These are phyloP conservation scores for Hanseniaspora gamundiae DNA, from an alignment of 1,139 yeast species.

Conservation along the genomic window DNA sequence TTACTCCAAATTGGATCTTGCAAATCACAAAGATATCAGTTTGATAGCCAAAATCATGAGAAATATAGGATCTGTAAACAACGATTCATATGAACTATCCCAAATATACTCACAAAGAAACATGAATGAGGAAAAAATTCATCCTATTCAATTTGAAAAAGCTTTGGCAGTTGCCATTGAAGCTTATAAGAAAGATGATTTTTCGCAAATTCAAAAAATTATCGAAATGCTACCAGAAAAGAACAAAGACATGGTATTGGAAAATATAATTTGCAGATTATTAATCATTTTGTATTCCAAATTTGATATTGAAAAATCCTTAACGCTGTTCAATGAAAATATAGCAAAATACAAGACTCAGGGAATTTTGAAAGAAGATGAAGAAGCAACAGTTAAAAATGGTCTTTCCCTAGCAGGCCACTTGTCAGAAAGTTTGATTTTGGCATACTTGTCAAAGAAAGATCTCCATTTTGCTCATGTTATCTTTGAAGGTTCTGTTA, in stretches of 20 bases:
- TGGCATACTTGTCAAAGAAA: constrained; percentile 35
- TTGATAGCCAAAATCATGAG: not conserved
- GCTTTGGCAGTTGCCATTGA: constrained; percentile 32
- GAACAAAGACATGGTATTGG: constrained; percentile 28
- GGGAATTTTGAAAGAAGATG: not conserved
- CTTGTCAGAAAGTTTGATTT: constrained; percentile 41
- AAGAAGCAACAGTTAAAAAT: constrained; percentile 21
- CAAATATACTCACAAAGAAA: no score
- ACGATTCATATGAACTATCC: constrained; percentile 31
- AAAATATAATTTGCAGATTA: constrained; percentile 27
- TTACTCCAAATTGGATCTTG: constrained; percentile 1
- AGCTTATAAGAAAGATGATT: constrained; percentile 29
- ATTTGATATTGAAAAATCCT: constrained; percentile 33
- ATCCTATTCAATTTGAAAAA: constrained; percentile 26
- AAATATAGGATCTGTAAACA: constrained; percentile 4
- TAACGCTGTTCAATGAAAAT: constrained; percentile 42
- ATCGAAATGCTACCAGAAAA: constrained; percentile 33
- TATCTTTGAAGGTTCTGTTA: constrained; percentile 44
- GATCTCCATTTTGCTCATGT: constrained; percentile 56
- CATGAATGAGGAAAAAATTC: constrained; percentile 29
- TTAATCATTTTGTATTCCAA: constrained; percentile 37
- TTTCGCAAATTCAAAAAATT: constrained; percentile 31
- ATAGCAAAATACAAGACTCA: constrained; percentile 25
- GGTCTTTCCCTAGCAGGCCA: constrained; percentile 35
- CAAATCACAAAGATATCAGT: not conserved